These are phyloP conservation scores for Coemansia sp. DNA, from an alignment of 192 early-diverging fungal species.

Conservation along the genomic window DNA sequence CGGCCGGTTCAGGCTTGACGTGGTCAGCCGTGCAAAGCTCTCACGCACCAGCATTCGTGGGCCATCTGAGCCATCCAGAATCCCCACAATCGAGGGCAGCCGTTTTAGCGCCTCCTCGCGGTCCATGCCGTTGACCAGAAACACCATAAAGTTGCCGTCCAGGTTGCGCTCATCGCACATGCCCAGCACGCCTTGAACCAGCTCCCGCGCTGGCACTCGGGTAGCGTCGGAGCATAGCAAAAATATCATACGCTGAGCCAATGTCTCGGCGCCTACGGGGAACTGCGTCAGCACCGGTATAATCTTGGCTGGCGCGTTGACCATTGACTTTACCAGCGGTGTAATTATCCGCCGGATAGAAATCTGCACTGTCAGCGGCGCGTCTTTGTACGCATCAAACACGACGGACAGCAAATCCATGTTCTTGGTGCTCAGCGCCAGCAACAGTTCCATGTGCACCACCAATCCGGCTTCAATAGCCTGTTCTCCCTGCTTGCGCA, in stretches of 20 bases:
- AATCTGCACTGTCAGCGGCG: conserved; percentile 14
- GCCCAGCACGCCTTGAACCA: conserved; percentile 32
- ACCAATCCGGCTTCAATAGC: conserved; percentile 24
- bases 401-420: conserved; percentile 24
- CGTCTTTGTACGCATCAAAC: conserved; percentile 22
- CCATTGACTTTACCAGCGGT: conserved; percentile 40
- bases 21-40: conserved; percentile 33
- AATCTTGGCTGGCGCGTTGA: conserved; percentile 20
- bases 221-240: conserved; percentile 21
- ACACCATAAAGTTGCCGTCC: conserved; percentile 33
- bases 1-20: conserved; percentile 25
- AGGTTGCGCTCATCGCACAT: conserved; percentile 28
- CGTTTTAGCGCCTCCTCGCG: conserved; percentile 14
- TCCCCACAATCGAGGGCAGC: conserved; percentile 16
- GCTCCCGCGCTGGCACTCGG: conserved; percentile 29
- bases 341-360: conserved; percentile 25
- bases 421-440: conserved; percentile 51
- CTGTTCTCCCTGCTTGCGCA: conserved; percentile 22
- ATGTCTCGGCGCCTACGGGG: conserved; percentile 31
- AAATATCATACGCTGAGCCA: conserved; percentile 29
- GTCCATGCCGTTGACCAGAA: conserved; percentile 27
- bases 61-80: conserved; percentile 22
- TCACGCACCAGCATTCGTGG: conserved; percentile 18
- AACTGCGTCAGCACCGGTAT: conserved; percentile 32
- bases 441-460: conserved; percentile 29